phyloP scores from a whole-genome alignment of 2,329 filamentous ascomycete species.

The Escovopsis weberi region DNA sequence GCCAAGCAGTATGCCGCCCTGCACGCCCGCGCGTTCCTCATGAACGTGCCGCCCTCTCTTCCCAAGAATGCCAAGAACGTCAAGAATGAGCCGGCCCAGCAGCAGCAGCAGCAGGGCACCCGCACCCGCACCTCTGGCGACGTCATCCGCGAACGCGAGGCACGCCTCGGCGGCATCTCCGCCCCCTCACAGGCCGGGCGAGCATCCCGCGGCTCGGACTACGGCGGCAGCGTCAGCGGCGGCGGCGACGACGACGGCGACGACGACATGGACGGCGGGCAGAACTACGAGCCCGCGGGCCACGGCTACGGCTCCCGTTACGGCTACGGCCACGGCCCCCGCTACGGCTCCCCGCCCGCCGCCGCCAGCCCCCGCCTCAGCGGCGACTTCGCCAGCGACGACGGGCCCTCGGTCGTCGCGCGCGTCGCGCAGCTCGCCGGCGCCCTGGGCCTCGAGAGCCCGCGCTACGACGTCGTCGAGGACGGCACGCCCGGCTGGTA shows the following conservation, averaged over 20 bases:
- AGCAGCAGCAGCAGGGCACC: neutral
- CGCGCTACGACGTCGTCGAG: constrained; percentile 18
- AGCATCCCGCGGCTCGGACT: neutral
- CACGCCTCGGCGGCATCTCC: neutral
- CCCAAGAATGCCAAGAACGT: neutral
- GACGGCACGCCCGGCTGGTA: constrained; percentile 17
- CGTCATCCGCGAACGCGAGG: neutral
- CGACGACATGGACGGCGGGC: no score
- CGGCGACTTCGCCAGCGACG: constrained; percentile 2
- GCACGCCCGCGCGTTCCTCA: constrained; percentile 29
- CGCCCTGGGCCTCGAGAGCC: constrained; percentile 17
- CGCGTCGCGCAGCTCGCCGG: constrained; percentile 19
- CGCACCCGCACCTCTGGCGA: neutral
- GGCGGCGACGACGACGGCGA: neutral
- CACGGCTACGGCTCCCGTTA: no score
- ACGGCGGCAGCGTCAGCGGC: neutral
- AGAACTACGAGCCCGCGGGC: no score
- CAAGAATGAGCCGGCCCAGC: neutral
- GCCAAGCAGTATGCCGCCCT: constrained; percentile 40
- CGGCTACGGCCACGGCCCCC: no score
- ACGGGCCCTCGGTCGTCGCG: constrained; percentile 9
- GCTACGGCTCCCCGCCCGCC: no score
- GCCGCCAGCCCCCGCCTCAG: neutral
- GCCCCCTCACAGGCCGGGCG: neutral
- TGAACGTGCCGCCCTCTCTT: neutral